Base-by-base conservation (phyloP, 768 basidiomycete species). In the Russula sp. region DNA sequence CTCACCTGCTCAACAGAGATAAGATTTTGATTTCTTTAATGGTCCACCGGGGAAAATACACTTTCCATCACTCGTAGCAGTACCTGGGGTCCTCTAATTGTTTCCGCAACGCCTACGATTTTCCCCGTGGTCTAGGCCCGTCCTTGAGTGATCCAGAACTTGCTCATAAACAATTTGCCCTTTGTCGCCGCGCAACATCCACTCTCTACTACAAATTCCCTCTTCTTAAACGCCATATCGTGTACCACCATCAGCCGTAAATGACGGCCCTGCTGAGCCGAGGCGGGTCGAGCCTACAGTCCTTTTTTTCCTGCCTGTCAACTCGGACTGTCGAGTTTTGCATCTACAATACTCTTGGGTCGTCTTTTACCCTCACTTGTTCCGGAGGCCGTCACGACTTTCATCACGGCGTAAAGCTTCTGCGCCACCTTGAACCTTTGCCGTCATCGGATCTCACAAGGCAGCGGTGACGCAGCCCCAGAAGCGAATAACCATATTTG, bases 41-140 rank as follows among this genome's bases (percentile, higher is more conserved):
- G 3, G 25, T 29, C 25, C 3, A 8, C 50, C 14, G 50, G 50
- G 50, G 50, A 54, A 52, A 25, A 52, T 39, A 53, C 39, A 53
- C 52, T 20, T 55, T 36, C 11, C 10, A 11, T n/a, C 38, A 41
- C 18, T 8, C 13, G 5, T 10, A 2, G 16, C 58, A 39, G 56
- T 58, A 34, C 0, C 55, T n/a, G 61, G 64, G 64, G 64, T 47
- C 43, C 9, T 13, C 3, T 25, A 50, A 54, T 58, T 54, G 52
- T 34, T 43, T 22, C 64, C 64, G 61, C 64, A 63, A 65, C 64
- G 56, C 61, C 64, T 63, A 63, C 47, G 61, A 65, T 55, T 61
- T 61, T 58, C 47, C n/a, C 51, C 56, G 46, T 10, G 56, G 61
- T 63, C 64, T 65, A 65, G 64, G 50, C 61, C 47, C 18, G 20